Base-by-base conservation (phyloP, 1,139 yeast genomes). In the Debaryomycetaceae sp. region DNA sequence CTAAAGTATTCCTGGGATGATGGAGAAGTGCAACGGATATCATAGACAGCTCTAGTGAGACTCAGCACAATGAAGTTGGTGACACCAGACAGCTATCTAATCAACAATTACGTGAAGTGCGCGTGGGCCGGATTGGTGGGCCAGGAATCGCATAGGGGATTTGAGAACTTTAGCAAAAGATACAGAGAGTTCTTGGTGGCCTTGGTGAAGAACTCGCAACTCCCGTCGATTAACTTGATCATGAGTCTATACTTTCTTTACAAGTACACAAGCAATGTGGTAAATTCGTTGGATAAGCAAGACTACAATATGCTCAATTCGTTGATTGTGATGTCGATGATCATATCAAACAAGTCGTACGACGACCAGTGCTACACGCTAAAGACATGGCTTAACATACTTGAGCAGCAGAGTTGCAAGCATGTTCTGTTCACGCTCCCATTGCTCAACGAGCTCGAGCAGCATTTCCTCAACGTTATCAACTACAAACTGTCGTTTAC, bases 311-410 rank as follows among this genome's bases (percentile, higher is more conserved):
- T 51, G 23, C 51, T 68, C 43, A 51, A 56, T 5, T 60, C 60
- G 36, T 43, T 66, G 36, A 56, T 70, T 4, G 49, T 64, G 43
- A 58, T 67, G 14, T 62, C 78, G 20, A 60, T 77, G 40, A 63
- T 78, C 43, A 57, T 78, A 17, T 63, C 80, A 34, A 78, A 78
- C 57, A 78, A 78, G 56, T 62, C 73, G 13, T 67, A 62, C 46
- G 80, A 78, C 55, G 83, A 78, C 52, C 78, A 75, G 45, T 72
- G 77, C 41, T 78, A 76, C 50, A 76, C 81, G 1, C 62, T 76
- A 49, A 76, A 76, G 50, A 78, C 82, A 5, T 78, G 83, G 83
- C 62, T 50, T 34, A 58, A 49, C 42, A 52, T 59, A 14, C 50
- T 52, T 27, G 45, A 52, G 11, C 45, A 42, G 14, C 40, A 39